A percentile compares a stretch with the other conserved stretches of the same genome.
Evolutionary conservation across 2,329 filamentous ascomycete genomes (phyloP).

Genomic region (Exophiala xenobiotica): DNA sequence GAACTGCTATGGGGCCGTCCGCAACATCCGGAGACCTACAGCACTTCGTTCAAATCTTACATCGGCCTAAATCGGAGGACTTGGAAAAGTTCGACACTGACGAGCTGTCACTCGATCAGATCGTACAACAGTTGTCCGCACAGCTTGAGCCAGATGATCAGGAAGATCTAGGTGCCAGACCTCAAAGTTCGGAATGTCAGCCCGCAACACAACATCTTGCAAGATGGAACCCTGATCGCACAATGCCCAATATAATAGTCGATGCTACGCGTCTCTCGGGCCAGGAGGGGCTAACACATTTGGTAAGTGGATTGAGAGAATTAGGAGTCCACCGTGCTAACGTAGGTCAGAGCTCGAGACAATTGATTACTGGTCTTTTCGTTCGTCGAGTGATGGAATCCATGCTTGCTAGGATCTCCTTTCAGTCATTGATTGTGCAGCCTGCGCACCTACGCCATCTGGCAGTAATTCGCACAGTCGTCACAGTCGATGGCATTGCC

Average conservation of each 20-base stretch:
- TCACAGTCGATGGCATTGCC: slow-evolving; percentile 46
- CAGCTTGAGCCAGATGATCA: slow-evolving; percentile 14
- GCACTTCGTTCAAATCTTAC: slow-evolving; percentile 45
- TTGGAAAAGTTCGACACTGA: slow-evolving; percentile 41
- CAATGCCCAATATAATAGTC: slow-evolving; percentile 53
- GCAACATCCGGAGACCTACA: slow-evolving; percentile 38
- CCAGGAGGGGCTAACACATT: slow-evolving; percentile 50
- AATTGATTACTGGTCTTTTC: slow-evolving; percentile 51
- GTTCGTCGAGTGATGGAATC: slow-evolving; percentile 57
- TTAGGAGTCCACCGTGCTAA: slow-evolving; percentile 1
- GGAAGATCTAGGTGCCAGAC: slow-evolving; percentile 14
- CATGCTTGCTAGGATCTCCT: slow-evolving; percentile 52
- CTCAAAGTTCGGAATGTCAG: slow-evolving; percentile 25
- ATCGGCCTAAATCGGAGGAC: slow-evolving; percentile 42
- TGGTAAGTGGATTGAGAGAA: slow-evolving; percentile 32
- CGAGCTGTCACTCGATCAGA: slow-evolving; percentile 11
- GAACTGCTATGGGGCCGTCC: slow-evolving; percentile 43
- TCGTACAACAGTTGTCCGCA: slow-evolving; percentile 18
- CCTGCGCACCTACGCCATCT: slow-evolving; percentile 58
- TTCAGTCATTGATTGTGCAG: slow-evolving; percentile 59
- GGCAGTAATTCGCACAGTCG: slow-evolving; percentile 56
- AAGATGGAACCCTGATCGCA: slow-evolving; percentile 56
- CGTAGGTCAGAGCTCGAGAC: slow-evolving; percentile 7
- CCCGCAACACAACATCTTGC: slow-evolving; percentile 42
- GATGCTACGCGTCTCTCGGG: slow-evolving; percentile 50